Percentiles rank a stretch among this genome's conserved stretches.
These are phyloP conservation scores for Calonectria pauciramosa DNA, from an alignment of 2,329 filamentous ascomycete genomes.

Conservation along the genomic window DNA sequence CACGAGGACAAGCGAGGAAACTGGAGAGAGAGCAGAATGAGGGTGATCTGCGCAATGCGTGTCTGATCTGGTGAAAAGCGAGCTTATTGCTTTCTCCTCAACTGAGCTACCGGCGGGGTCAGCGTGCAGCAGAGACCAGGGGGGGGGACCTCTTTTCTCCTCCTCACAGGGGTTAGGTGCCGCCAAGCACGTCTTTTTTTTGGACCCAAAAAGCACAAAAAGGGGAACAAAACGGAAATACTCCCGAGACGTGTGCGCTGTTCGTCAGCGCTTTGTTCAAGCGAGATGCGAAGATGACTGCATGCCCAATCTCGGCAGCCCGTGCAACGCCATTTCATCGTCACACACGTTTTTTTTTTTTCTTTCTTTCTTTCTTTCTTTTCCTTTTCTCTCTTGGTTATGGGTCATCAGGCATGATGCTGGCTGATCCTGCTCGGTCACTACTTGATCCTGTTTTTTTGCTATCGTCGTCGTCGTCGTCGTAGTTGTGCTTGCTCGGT, in stretches of 20 bases:
- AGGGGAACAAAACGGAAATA: conserved; percentile 10
- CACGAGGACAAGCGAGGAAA: background rate
- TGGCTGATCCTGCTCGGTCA: background rate
- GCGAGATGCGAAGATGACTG: conserved; percentile 17
- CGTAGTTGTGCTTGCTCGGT: background rate
- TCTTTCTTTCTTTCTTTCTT: too few relatives aligned
- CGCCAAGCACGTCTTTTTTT: background rate
- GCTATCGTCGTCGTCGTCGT: background rate
- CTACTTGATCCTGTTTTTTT: background rate
- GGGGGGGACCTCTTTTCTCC: background rate
- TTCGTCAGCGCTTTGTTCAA: conserved; percentile 9
- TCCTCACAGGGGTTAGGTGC: background rate
- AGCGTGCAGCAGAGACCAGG: background rate
- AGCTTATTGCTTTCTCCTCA: conserved; percentile 6
- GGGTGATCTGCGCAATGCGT: conserved; percentile 14
- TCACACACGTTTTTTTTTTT: background rate
- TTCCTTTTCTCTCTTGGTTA: background rate
- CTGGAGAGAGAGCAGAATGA: background rate
- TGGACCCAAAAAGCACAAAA: background rate
- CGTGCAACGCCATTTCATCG: conserved; percentile 13
- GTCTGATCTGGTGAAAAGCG: conserved; percentile 2
- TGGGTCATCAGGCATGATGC: background rate
- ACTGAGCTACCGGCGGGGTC: conserved; percentile 11
- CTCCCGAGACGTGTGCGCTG: conserved; percentile 5
- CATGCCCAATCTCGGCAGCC: conserved; percentile 7